phyloP scores from a whole-genome alignment of 352 stramenopile genomes.

The Phytophthora cryptogea region DNA sequence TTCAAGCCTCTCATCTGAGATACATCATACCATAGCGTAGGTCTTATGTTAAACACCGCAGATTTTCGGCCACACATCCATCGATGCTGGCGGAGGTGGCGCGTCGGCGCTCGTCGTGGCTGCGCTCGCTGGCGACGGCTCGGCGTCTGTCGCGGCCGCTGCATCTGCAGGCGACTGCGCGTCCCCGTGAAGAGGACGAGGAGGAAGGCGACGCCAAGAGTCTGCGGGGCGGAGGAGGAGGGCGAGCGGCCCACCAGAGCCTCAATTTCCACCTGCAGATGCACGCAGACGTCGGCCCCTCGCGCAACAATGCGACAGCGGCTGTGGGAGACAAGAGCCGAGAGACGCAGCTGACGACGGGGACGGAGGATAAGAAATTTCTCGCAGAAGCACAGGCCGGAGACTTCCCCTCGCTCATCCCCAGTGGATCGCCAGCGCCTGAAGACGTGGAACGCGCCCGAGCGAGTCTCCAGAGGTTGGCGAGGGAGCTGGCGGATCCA shows the following conservation, averaged over 20 bases:
- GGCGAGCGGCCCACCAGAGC: background rate
- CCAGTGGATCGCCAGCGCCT: background rate
- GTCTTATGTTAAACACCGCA: conserved; percentile 11
- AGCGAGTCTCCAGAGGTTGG: conserved; percentile 29
- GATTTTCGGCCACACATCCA: conserved; percentile 28
- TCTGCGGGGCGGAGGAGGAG: conserved; percentile 1
- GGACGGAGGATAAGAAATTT: conserved; percentile 4
- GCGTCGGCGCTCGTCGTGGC: conserved; percentile 30
- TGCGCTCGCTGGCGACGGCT: conserved; percentile 24
- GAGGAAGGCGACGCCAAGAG: background rate
- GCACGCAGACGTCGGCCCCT: background rate
- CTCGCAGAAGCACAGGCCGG: conserved; percentile 2
- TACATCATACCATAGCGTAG: background rate
- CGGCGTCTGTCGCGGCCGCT: conserved; percentile 24
- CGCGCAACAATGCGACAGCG: background rate
- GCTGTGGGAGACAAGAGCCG: conserved; percentile 4
- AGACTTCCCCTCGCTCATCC: conserved; percentile 24
- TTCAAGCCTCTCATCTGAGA: too few relatives aligned
- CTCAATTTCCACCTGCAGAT: conserved; percentile 17
- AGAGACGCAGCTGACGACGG: background rate
- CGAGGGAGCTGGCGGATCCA: conserved; percentile 26
- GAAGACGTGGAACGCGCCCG: conserved; percentile 22
- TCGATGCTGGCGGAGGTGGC: conserved; percentile 37
- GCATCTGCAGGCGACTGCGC: conserved; percentile 22
- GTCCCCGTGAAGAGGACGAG: background rate